phyloP scores from a whole-genome alignment of 768 basidiomycete species.

The Cystobasidium tubakii region DNA sequence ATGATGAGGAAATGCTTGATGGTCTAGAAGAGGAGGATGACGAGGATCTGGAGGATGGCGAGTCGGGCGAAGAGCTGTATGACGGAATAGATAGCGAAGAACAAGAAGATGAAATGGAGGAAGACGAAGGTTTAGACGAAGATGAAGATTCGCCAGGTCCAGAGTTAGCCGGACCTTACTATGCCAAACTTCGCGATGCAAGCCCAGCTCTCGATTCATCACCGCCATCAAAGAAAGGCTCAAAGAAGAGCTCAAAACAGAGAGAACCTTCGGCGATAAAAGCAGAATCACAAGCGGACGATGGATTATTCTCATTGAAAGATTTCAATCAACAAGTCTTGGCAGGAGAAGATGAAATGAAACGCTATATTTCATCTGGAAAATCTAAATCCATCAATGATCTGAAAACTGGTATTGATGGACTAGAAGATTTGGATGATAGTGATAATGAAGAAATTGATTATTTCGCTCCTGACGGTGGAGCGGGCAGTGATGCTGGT shows the following conservation, averaged over 20 bases:
- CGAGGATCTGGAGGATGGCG: constrained; percentile 37
- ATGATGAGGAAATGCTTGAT: constrained; percentile 37
- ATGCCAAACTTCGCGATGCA: constrained; percentile 22
- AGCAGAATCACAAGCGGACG: constrained; percentile 1
- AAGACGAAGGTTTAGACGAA: constrained; percentile 1
- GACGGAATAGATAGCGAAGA: neutral
- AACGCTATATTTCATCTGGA: constrained; percentile 23
- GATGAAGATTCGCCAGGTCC: neutral
- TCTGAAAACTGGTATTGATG: constrained; percentile 12
- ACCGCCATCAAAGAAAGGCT: neutral
- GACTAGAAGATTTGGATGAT: constrained; percentile 15
- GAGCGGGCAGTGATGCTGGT: neutral
- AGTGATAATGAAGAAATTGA: constrained; percentile 33
- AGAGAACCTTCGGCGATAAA: neutral
- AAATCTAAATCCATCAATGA: constrained; percentile 23
- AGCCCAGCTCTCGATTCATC: neutral
- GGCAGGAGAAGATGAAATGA: constrained; percentile 34
- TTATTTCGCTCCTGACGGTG: constrained; percentile 29
- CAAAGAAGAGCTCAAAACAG: neutral
- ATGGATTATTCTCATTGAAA: constrained; percentile 29
- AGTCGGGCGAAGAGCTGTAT: neutral
- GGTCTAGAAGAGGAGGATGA: constrained; percentile 40
- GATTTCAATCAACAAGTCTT: constrained; percentile 21
- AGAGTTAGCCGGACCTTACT: constrained; percentile 8
- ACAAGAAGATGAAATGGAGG: constrained; percentile 1